phyloP scores from a whole-genome alignment of 352 stramenopile genomes.

The Hyaloperonospora brassicae region DNA sequence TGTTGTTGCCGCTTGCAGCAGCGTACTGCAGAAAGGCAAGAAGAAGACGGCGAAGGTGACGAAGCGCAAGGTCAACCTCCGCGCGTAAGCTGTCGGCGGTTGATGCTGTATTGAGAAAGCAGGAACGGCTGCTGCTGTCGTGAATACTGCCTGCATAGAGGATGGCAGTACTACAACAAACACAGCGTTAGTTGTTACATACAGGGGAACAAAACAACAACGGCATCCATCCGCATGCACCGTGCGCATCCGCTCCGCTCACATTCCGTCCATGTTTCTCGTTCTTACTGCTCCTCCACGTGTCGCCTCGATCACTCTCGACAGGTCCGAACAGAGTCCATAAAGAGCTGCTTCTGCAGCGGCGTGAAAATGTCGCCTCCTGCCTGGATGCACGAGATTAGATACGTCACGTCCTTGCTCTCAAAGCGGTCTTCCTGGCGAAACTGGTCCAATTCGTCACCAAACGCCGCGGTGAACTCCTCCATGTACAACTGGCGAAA shows the following conservation, averaged over 20 bases:
- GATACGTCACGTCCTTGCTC: slow-evolving; percentile 82
- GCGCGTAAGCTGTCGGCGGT: slow-evolving; percentile 10
- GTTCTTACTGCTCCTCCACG: too few species aligned
- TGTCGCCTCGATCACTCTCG: neutral
- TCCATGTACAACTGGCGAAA: slow-evolving; percentile 82
- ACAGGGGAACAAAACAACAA: slow-evolving; percentile 13
- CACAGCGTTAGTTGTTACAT: slow-evolving; percentile 18
- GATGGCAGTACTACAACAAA: slow-evolving; percentile 16
- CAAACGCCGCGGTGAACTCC: slow-evolving; percentile 77
- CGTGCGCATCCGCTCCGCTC: slow-evolving; percentile 9
- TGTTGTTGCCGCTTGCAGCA: slow-evolving; percentile 15
- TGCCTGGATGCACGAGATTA: slow-evolving; percentile 83
- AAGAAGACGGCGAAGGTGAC: slow-evolving; percentile 14
- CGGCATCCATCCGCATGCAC: slow-evolving; percentile 23
- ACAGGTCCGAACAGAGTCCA: slow-evolving; percentile 41
- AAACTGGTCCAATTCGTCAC: slow-evolving; percentile 77
- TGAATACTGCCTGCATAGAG: slow-evolving; percentile 8
- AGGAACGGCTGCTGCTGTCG: slow-evolving; percentile 1
- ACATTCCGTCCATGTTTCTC: too few species aligned
- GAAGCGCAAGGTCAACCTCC: slow-evolving; percentile 25
- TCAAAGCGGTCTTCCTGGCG: slow-evolving; percentile 82
- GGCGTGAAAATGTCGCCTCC: slow-evolving; percentile 74
- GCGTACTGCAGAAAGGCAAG: slow-evolving; percentile 16
- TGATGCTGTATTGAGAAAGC: slow-evolving; percentile 3
- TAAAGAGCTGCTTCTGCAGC: slow-evolving; percentile 77